Evolutionary conservation across 2,329 filamentous ascomycete species (phyloP).

Genomic region (Escovopsis weberi): DNA sequence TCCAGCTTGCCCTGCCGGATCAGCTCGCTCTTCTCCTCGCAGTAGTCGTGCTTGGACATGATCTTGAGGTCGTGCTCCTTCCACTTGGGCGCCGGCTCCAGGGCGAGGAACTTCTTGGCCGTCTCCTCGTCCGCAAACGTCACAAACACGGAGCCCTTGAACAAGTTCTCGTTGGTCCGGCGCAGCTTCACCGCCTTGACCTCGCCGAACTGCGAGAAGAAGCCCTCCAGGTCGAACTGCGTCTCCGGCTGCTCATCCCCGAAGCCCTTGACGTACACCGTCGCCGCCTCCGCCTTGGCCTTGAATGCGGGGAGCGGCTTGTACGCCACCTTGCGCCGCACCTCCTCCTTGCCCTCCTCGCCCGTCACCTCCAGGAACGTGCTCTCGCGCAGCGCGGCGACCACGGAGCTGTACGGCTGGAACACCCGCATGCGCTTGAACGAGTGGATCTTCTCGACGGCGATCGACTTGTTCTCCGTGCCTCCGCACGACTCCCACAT

Average conservation of each 20-base stretch:
- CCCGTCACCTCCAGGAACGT: conserved; percentile 59
- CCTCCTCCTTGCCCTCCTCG: conserved; percentile 52
- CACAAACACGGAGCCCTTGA: conserved; percentile 95
- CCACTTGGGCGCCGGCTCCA: conserved; percentile 73
- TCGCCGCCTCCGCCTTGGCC: conserved; percentile 54
- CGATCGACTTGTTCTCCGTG: conserved; percentile 65
- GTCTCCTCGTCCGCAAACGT: conserved; percentile 74
- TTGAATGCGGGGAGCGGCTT: conserved; percentile 43
- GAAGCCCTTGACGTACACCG: conserved; percentile 90
- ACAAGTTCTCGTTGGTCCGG: conserved; percentile 53
- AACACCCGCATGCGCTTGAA: conserved; percentile 97
- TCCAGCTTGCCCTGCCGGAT: conserved; percentile 57
- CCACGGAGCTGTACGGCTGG: conserved; percentile 71
- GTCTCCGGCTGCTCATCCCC: conserved; percentile 69
- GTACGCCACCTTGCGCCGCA: conserved; percentile 65
- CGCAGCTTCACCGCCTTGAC: conserved; percentile 78
- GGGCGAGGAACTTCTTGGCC: conserved; percentile 63
- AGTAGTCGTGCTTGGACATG: conserved; percentile 81
- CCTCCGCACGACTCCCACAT: conserved; percentile 68
- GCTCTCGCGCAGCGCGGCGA: conserved; percentile 71
- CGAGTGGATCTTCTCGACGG: conserved; percentile 60
- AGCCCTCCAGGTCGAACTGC: conserved; percentile 87
- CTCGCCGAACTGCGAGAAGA: conserved; percentile 69
- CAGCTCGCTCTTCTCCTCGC: conserved; percentile 58
- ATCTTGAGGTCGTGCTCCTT: conserved; percentile 65